Base-by-base conservation (phyloP, 148 eudicot species). In the Chenopodium album region DNA sequence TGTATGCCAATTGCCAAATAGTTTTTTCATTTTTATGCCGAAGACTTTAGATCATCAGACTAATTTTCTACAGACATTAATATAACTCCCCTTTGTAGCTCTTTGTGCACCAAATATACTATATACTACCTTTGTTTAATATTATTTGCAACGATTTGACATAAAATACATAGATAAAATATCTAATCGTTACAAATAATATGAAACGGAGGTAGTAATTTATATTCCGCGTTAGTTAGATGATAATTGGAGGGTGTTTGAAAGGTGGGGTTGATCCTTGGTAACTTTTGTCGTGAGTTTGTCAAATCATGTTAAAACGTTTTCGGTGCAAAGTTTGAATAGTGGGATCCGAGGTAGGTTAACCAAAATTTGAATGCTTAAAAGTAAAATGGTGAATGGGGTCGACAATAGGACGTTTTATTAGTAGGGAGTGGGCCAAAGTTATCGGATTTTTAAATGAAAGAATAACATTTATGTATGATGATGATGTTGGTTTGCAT, bases 291-390 rank as follows among this genome's bases (percentile, higher is more conserved):
- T 74, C 63, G 63, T 71, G 16, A 71, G 75, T 73, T 52, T 48
- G 77, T 74, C 63, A 78, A 4, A 50, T 48, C n/a, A 29, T 69
- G 9, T 8, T 9, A 46, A 34, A 47, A 48, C 66, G 5, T 46
- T 65, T 78, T 44, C 77, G 77, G 80, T 77, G 71, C 59, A 78
- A 78, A 67, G 73, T 67, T 29, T 23, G 46, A 8, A 7, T 66
- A 50, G 59, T 48, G 81, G 81, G 81, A 47, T 78, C 81, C 73
- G 19, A 46, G 32, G 71, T 77, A 4, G 71, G 71, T 77, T 74
- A 19, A 34, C 20, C 20, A 34, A 60, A 7, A 23, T 76, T 76
- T 59, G n/a, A 77, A 63, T 77, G 20, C 44, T 13, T 31, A 46
- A 13, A 71, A 71, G 75, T 4, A 32, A 10, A 32, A 32, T 37